Evolutionary conservation across 2,329 filamentous ascomycete genomes (phyloP), one percentile per base, ranked within the genome.

Genomic region (Penicillium psychrosexuale): DNA sequence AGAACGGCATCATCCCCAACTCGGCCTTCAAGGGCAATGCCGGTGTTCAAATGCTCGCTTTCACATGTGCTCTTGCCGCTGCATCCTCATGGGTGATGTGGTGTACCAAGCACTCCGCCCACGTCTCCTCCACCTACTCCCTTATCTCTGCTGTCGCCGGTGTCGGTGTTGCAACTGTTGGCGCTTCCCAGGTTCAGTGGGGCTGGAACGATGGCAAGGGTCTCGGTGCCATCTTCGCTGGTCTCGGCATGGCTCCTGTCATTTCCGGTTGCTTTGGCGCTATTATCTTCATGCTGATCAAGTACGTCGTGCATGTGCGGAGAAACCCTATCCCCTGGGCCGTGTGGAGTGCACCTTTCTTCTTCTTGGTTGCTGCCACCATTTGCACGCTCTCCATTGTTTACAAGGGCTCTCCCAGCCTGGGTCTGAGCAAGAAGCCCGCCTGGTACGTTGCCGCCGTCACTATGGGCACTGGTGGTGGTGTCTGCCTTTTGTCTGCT

Each of bases 371-470:
- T 56, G 87, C 88, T 53, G 86, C 80, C 52, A 89, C 86, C 55
- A 75, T 91, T 66, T 90, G 87, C 75, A 88, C 88, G 0, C 79
- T 92, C 5, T 90, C 86, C 40, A 85, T 92, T 64, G 88, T 91
- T 63, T 91, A 90, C 82, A 91, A 91, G 80, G 88, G 88, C 31
- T 90, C 88, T 9, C 87, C 88, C 24, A 85, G 78, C 56, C 80
- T 89, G 30, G 80, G 81, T 22, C 77, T 90, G 28, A 78, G 76
- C 76, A 83, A 86, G 56, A 71, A 72, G 64, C 85, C 88, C 1
- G 72, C 73, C 8, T 85, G 82, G 81, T 91, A 83, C 67, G 83
- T 91, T 57, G 86, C 80, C 11, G 75, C 81, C 13, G 86, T 90
- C 57, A 86, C 84, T 17, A 66, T 90, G 57, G 86, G 87, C 38